A percentile compares a stretch with the other conserved stretches of the same genome.
Evolutionary conservation across 495 filamentous ascomycete species (phyloP).

Genomic region (Tuber borchii): DNA sequence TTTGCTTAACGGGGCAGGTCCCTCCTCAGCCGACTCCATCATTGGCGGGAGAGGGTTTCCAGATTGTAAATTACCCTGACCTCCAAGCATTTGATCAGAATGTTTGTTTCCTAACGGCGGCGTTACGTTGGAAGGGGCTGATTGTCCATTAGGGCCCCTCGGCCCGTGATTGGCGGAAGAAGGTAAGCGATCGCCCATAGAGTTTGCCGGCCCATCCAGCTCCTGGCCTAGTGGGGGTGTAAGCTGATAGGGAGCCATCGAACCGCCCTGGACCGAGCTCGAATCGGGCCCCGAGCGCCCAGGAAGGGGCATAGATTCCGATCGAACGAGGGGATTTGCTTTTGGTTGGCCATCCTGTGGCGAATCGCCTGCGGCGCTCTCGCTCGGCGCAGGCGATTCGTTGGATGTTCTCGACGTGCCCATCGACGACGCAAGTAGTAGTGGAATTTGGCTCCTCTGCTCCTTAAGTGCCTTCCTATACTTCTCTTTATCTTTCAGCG

Average conservation of each 20-base stretch:
- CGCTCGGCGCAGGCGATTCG: conserved; percentile 33
- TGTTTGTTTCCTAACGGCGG: conserved; percentile 26
- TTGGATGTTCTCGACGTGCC: conserved; percentile 26
- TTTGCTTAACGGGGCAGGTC: conserved; percentile 6
- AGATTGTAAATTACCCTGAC: conserved; percentile 44
- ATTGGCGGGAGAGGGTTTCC: conserved; percentile 17
- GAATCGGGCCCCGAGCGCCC: conserved; percentile 18
- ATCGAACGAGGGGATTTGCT: conserved; percentile 18
- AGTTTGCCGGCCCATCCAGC: conserved; percentile 23
- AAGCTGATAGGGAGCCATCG: conserved; percentile 53
- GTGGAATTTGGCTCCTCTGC: conserved; percentile 50
- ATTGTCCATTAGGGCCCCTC: conserved; percentile 8
- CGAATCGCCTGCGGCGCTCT: conserved; percentile 17
- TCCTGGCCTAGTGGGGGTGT: conserved; percentile 50
- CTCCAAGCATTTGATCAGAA: conserved; percentile 31
- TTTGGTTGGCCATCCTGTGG: conserved; percentile 17
- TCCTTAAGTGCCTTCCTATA: conserved; percentile 90
- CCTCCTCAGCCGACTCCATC: conserved; percentile 18
- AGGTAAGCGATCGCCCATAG: conserved; percentile 20
- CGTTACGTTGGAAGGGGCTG: conserved; percentile 22
- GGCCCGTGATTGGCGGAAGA: conserved; percentile 8
- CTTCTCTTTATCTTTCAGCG: conserved; percentile 88
- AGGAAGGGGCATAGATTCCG: conserved; percentile 33
- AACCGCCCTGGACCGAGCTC: conserved; percentile 45
- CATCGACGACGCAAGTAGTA: conserved; percentile 45